phyloP scores from a whole-genome alignment of 179 eudicot species.

The Nepenthes alata region DNA sequence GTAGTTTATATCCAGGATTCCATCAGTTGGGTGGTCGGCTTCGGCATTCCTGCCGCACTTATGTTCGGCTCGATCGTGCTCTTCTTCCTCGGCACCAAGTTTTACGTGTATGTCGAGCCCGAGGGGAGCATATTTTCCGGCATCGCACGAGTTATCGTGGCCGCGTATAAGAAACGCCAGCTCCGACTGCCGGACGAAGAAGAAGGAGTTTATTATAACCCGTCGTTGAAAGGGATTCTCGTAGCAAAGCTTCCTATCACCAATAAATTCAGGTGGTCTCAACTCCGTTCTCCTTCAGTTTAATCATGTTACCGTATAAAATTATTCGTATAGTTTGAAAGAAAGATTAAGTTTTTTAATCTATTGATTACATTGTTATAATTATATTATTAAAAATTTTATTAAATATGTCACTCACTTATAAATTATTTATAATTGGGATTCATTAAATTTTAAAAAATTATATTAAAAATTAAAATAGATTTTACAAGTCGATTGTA shows the following conservation, averaged over 20 bases:
- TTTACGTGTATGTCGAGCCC: constrained; percentile 39
- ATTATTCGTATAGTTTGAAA: no score
- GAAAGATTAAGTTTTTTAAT: no score
- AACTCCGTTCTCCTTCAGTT: not conserved
- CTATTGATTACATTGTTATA: no score
- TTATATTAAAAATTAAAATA: no score
- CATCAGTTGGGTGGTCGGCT: constrained; percentile 55
- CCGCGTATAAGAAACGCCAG: constrained; percentile 36
- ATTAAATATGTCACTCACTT: no score
- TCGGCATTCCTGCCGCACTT: constrained; percentile 48
- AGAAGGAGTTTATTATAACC: constrained; percentile 27
- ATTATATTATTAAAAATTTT: no score
- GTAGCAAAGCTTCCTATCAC: constrained; percentile 37
- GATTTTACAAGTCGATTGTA: no score
- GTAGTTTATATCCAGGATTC: constrained; percentile 56
- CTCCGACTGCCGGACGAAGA: constrained; percentile 20
- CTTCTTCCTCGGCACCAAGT: constrained; percentile 41
- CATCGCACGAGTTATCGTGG: constrained; percentile 40
- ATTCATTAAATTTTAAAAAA: no score
- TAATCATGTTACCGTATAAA: not conserved
- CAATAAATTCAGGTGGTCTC: constrained; percentile 29
- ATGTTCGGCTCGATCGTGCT: constrained; percentile 42
- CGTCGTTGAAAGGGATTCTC: constrained; percentile 19
- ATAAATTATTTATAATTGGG: no score
- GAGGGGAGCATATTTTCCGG: constrained; percentile 49